Evolutionary conservation across 495 filamentous ascomycete genomes (phyloP).

Genomic region (Symbiotaphrina buchneri): DNA sequence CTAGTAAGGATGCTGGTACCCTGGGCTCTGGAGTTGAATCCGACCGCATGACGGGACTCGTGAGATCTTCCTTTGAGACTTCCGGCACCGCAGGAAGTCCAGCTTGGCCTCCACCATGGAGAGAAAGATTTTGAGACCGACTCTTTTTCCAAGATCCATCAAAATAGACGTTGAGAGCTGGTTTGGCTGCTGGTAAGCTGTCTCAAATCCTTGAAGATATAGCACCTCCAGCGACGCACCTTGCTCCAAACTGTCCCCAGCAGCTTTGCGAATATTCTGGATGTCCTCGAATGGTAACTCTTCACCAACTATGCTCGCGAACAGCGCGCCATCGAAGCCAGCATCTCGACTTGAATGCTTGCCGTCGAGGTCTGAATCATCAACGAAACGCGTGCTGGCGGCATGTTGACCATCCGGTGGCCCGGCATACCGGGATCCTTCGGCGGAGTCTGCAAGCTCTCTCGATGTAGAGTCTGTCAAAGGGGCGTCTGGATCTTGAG

Average conservation of each 20-base stretch:
- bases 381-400: background rate
- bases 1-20: slow-evolving; percentile 3
- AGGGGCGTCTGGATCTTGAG: slow-evolving; percentile 6
- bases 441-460: no score
- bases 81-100: slow-evolving; percentile 1
- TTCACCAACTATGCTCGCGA: slow-evolving; percentile 10
- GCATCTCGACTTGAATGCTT: background rate
- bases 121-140: background rate
- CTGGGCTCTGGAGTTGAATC: background rate
- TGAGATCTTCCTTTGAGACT: no score
- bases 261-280: slow-evolving; percentile 12
- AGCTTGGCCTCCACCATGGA: slow-evolving; percentile 7
- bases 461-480: no score
- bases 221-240: slow-evolving; percentile 7
- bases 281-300: slow-evolving; percentile 9
- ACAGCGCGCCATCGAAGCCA: slow-evolving; percentile 9
- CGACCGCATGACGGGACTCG: no score
- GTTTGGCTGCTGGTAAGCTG: background rate
- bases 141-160: slow-evolving; percentile 67
- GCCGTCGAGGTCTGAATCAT: slow-evolving; percentile 1
- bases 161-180: slow-evolving; percentile 51
- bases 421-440: no score
- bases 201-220: background rate
- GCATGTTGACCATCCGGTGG: slow-evolving; percentile 6
- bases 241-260: slow-evolving; percentile 19